Evolutionary conservation across 176 grass and related monocot species (phyloP), one percentile per base, ranked within the genome.

Genomic region (Aegilops bicornis): DNA sequence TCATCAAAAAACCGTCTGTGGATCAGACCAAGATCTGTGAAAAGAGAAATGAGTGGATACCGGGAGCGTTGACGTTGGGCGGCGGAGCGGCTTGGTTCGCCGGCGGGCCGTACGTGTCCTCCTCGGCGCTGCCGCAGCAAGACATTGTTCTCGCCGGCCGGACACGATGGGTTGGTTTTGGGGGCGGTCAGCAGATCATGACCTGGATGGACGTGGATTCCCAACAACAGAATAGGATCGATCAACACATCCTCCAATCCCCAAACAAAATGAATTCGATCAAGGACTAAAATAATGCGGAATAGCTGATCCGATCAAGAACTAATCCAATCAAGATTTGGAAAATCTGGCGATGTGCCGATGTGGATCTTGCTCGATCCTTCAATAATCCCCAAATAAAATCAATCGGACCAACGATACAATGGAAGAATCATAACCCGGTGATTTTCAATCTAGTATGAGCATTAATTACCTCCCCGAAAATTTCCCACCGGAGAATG

Each of bases 121-220:
- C 93, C 90, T 98, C 92, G 27, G 80, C 90, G 73, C 88, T 85
- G 30, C 93, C 93, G 69, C 93, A 96, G 86, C 96, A 98, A 88
- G 94, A 89, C 96, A 98, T 96, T 47, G 64, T 79, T 77, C 69
- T 85, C 39, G 74, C 78, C 78, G 71, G 81, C 81, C 16, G 22
- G 50, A 54, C 50, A 7, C 50, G 50, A 54, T 19, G 50, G 84
- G 35, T 76, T 77, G 56, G 29, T 78, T 78, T 78, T 82, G 86
- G 90, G 79, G 84, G 54, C 71, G 54, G 64, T 91, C 90, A 91
- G 82, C 63, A 88, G 71, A 77, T 73, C 86, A 91, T 88, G 86
- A 91, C 86, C 82, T 91, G 71, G 25, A 86, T 68, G 71, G 22
- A 86, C 59, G 1, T n/a, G 11, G 29, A 25, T 23, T 27, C 5